Conservation (phyloP, 1,284 basidiomycete species). For the Cutaneotrichosporon sp. region DNA sequence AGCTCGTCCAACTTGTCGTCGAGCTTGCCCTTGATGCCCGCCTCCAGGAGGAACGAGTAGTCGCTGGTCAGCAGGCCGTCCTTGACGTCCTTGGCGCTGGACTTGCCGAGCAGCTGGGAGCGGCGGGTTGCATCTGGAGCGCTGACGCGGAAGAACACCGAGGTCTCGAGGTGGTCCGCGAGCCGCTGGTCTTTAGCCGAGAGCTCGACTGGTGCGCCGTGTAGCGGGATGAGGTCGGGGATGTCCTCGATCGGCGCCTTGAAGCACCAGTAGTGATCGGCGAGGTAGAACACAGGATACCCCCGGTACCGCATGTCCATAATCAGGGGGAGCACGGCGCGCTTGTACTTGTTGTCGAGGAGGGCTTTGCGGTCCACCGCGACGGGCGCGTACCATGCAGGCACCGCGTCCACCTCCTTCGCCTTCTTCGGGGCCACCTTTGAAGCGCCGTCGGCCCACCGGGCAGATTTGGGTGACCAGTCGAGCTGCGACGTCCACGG, state of each 20-base stretch:
- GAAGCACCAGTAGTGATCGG: constrained; percentile 53
- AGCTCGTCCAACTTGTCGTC: constrained; percentile 20
- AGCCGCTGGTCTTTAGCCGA: constrained; percentile 28
- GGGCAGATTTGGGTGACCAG: constrained; percentile 89
- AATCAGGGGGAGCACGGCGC: constrained; percentile 46
- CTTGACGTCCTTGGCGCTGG: constrained; percentile 25
- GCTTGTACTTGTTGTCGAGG: constrained; percentile 25
- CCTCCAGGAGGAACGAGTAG: constrained; percentile 27
- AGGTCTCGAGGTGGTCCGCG: constrained; percentile 24
- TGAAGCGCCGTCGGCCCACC: constrained; percentile 51
- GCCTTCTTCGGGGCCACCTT: not conserved
- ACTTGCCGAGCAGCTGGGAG: constrained; percentile 16
- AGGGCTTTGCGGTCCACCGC: constrained; percentile 19
- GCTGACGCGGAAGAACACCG: constrained; percentile 41
- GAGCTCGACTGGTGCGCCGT: constrained; percentile 40
- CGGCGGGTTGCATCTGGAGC: not conserved
- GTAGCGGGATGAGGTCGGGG: constrained; percentile 28
- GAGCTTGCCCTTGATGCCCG: constrained; percentile 11
- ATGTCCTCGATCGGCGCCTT: constrained; percentile 36
- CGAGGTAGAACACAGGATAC: constrained; percentile 48
- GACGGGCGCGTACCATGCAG: constrained; percentile 34
- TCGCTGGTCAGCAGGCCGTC: constrained; percentile 32
- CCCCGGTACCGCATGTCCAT: constrained; percentile 47
- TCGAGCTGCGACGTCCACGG: constrained; percentile 90
- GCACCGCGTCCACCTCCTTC: not conserved